Conservation (phyloP, 768 basidiomycete genomes). For the Austroboletus eburneus region DNA sequence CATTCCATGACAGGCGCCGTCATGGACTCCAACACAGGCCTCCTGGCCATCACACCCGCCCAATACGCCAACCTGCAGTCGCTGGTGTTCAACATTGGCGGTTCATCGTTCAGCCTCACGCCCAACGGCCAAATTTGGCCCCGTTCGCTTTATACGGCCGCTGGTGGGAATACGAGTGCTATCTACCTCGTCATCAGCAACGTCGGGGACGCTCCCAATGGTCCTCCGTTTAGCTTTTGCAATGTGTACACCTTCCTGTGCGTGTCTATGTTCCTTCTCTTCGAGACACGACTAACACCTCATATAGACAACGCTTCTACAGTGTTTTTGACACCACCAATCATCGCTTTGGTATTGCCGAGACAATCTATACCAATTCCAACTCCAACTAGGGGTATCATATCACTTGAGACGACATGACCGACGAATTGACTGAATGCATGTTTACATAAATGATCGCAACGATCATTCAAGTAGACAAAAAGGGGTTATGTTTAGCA, state of each 20-base stretch:
- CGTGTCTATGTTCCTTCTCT: neutral
- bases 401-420: no score
- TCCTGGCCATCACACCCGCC: neutral
- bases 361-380: conserved; percentile 26
- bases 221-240: conserved; percentile 9
- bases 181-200: conserved; percentile 23
- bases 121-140: neutral
- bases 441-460: no score
- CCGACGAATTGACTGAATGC: no score
- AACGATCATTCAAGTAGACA: no score
- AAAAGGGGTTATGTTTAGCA: no score
- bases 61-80: neutral
- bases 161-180: conserved; percentile 7
- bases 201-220: neutral
- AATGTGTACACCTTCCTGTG: conserved; percentile 11
- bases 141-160: conserved; percentile 7
- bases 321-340: conserved; percentile 60
- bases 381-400: conserved; percentile 30
- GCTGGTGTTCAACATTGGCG: neutral
- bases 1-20: neutral
- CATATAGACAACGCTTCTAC: conserved; percentile 51
- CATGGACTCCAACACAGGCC: neutral
- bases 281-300: neutral
- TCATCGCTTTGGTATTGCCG: conserved; percentile 33
- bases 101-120: neutral